Evolutionary conservation across 208 protist species (phyloP).

Genomic region (Trypanosomatidae sp.): DNA sequence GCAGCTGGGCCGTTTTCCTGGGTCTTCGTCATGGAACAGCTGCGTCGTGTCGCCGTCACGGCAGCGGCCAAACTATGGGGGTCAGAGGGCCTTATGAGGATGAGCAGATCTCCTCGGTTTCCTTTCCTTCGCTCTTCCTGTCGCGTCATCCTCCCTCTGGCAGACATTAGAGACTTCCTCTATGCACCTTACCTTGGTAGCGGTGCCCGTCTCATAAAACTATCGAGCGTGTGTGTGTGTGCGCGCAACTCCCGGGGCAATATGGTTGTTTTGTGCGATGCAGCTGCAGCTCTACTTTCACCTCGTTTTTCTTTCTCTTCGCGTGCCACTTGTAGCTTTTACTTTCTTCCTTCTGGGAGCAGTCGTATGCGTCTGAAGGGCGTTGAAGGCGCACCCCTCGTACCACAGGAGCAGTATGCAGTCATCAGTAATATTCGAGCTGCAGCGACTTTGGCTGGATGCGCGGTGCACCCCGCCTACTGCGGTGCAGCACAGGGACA

Average conservation of each 20-base stretch:
- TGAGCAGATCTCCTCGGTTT: neutral
- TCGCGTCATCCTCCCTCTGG: neutral
- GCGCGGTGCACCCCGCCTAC: slow-evolving; percentile 38
- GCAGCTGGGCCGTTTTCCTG: neutral
- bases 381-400: neutral
- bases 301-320: neutral
- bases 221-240: neutral
- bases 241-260: neutral
- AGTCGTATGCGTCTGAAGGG: neutral
- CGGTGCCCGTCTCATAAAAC: neutral
- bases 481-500: slow-evolving; percentile 23
- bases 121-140: neutral
- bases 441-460: slow-evolving; percentile 57
- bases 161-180: neutral
- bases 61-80: neutral
- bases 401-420: slow-evolving; percentile 1
- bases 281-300: neutral
- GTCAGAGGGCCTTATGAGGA: neutral
- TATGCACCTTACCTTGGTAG: neutral
- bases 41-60: neutral
- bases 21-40: neutral
- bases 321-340: neutral
- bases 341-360: neutral
- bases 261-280: neutral
- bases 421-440: slow-evolving; percentile 2